A percentile compares a stretch with the other conserved stretches of the same genome.
Evolutionary conservation across 345 rosid species (phyloP).

Genomic region (Hibiscus trionum): DNA sequence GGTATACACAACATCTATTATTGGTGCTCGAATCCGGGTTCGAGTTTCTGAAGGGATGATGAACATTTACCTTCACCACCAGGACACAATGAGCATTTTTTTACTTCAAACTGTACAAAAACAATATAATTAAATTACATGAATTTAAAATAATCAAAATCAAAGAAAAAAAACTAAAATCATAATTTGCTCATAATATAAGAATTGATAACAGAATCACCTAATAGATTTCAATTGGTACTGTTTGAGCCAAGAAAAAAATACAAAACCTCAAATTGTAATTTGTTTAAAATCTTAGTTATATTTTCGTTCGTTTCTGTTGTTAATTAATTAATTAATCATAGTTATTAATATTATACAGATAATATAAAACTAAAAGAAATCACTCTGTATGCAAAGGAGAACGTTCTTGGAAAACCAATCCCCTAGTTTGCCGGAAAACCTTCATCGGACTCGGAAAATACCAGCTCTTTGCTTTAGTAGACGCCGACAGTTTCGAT

Average conservation of each 20-base stretch:
- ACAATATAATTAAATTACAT: no score
- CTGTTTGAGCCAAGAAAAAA: neutral
- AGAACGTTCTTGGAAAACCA: conserved; percentile 52
- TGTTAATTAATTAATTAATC: neutral
- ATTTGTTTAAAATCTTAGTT: neutral
- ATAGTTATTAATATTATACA: neutral
- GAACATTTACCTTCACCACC: no score
- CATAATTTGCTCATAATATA: no score
- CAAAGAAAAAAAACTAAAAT: no score
- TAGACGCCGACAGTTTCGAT: conserved; percentile 15
- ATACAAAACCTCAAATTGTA: neutral
- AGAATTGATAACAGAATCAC: no score
- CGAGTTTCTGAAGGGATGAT: no score
- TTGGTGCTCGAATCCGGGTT: no score
- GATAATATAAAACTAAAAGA: neutral
- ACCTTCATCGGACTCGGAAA: conserved; percentile 89
- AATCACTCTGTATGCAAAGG: conserved; percentile 70
- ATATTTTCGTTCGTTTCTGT: neutral
- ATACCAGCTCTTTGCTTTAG: conserved; percentile 56
- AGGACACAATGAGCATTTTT: no score
- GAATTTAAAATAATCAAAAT: no score
- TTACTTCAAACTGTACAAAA: no score
- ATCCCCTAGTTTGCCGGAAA: conserved; percentile 55
- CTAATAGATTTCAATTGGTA: no score
- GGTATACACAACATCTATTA: no score